Evolutionary conservation across 345 rosid genomes (phyloP).

Genomic region (Eucalyptus sp.): DNA sequence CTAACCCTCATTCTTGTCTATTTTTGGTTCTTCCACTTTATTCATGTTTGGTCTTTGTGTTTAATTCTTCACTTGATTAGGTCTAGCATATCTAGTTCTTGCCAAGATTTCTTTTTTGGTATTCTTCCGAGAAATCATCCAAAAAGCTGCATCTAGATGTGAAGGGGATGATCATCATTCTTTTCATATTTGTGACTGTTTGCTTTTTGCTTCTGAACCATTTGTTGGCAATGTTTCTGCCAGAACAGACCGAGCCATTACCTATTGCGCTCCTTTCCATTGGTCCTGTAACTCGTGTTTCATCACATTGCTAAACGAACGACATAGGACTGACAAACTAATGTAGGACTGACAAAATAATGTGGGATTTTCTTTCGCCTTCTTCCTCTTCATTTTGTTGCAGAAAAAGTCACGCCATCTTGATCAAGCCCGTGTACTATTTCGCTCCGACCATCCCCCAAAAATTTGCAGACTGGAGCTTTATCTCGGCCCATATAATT

Average conservation of each 20-base stretch:
- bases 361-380: not conserved
- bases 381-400: not conserved
- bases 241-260: not conserved
- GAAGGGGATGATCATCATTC: not conserved
- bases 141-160: not conserved
- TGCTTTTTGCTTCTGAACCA: not conserved
- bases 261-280: not conserved
- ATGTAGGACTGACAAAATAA: rapidly evolving
- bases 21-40: not conserved
- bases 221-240: not conserved
- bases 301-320: not conserved
- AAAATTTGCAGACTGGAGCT: not conserved
- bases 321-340: rapidly evolving
- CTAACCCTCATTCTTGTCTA: not conserved
- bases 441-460: not conserved
- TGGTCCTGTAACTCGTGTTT: not conserved
- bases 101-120: not conserved
- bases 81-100: not conserved
- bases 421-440: not conserved
- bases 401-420: not conserved
- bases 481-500: not conserved
- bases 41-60: not conserved
- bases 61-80: not conserved
- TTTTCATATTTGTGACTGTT: not conserved
- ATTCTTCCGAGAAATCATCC: not conserved